A percentile compares a stretch with the other conserved stretches of the same genome.
These are phyloP conservation scores for Centaurea solstitialis DNA, from an alignment of 129 eudicot genomes.

Conservation along the genomic window DNA sequence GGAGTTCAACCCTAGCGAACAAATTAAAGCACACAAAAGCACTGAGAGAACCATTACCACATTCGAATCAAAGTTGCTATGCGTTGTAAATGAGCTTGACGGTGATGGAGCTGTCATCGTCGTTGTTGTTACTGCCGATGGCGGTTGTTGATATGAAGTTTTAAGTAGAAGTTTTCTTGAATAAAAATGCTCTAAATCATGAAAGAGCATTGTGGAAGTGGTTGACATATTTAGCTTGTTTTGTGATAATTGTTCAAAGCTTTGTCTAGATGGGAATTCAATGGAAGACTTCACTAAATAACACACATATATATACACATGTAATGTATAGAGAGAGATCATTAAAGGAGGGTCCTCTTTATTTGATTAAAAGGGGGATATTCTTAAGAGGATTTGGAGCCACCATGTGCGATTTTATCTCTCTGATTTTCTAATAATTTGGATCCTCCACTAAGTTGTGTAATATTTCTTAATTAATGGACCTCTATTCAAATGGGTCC, in stretches of 20 bases:
- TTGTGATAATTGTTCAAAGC: neutral
- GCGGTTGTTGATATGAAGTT: slow-evolving; percentile 16
- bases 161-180: slow-evolving; percentile 51
- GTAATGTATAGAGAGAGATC: neutral
- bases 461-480: slow-evolving; percentile 19
- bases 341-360: neutral
- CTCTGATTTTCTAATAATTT: neutral
- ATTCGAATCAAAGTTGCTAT: slow-evolving; percentile 71
- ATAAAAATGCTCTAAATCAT: slow-evolving; percentile 29
- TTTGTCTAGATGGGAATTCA: slow-evolving; percentile 9
- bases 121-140: slow-evolving; percentile 2
- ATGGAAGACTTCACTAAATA: slow-evolving; percentile 1
- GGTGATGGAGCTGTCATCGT: slow-evolving; percentile 26
- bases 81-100: slow-evolving; percentile 28
- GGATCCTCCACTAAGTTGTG: slow-evolving; percentile 32
- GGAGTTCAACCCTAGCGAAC: slow-evolving; percentile 81
- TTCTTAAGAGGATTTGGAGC: slow-evolving; percentile 10
- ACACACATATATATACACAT: neutral
- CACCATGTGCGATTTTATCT: slow-evolving; percentile 22
- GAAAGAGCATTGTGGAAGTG: slow-evolving; percentile 22
- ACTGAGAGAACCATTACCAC: slow-evolving; percentile 86
- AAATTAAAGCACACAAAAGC: slow-evolving; percentile 78
- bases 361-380: slow-evolving; percentile 3
- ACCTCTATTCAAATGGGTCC: slow-evolving; percentile 35
- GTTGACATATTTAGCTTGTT: slow-evolving; percentile 28